Evolutionary conservation across 2,329 filamentous ascomycete species (phyloP).

Genomic region (Trichophyton simii): DNA sequence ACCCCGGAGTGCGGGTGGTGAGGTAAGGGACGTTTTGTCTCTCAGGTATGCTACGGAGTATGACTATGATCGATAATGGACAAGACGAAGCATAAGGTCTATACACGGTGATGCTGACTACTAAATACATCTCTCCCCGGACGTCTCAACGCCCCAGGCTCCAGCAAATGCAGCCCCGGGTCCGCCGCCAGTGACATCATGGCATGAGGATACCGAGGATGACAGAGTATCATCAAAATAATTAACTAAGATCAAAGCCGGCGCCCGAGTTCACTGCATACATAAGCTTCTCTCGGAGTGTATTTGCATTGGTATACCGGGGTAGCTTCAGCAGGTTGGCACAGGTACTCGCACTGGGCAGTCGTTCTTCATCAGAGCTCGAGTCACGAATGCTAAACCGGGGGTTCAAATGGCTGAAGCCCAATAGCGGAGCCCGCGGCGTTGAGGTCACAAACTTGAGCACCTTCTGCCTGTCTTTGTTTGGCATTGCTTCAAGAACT

Average conservation of each 20-base stretch:
- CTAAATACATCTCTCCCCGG: too few relatives aligned
- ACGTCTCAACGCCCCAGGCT: too few relatives aligned
- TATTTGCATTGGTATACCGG: constrained; percentile 54
- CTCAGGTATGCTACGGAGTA: too few relatives aligned
- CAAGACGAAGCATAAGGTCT: neutral
- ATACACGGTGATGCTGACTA: neutral
- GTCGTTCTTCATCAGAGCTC: constrained; percentile 58
- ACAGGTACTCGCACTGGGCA: constrained; percentile 91
- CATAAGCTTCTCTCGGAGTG: constrained; percentile 65
- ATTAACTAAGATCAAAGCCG: constrained; percentile 61
- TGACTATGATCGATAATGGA: neutral
- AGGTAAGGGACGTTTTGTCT: too few relatives aligned
- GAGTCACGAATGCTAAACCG: constrained; percentile 82
- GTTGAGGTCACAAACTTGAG: constrained; percentile 94
- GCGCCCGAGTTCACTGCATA: constrained; percentile 84
- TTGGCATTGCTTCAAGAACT: constrained; percentile 63
- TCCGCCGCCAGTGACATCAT: neutral
- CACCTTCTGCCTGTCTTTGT: constrained; percentile 68
- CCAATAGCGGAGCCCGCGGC: constrained; percentile 74
- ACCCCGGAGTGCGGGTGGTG: too few relatives aligned
- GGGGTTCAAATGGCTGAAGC: constrained; percentile 75
- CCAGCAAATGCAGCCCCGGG: neutral
- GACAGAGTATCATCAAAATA: too few relatives aligned
- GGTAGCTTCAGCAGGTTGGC: constrained; percentile 91
- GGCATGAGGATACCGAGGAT: neutral